Evolutionary conservation across 2,329 filamentous ascomycete genomes (phyloP).

Genomic region (Clonostachys byssicola): DNA sequence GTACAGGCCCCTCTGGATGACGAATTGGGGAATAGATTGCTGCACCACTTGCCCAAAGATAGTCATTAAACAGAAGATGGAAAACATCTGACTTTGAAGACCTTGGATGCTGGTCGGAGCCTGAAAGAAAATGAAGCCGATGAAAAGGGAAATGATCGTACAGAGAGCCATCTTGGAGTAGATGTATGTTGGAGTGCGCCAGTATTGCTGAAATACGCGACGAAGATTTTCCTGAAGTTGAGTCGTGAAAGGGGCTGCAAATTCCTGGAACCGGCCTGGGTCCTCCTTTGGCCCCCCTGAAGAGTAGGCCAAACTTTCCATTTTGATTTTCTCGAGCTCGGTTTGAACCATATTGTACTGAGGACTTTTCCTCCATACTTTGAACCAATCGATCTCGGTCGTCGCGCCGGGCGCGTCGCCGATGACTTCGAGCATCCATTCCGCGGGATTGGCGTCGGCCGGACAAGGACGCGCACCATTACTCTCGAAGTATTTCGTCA

Average conservation of each 20-base stretch:
- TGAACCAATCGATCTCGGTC: constrained; percentile 66
- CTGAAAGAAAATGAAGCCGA: constrained; percentile 76
- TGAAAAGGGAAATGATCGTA: constrained; percentile 63
- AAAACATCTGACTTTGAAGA: constrained; percentile 81
- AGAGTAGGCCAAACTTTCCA: background rate
- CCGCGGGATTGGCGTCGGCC: constrained; percentile 42
- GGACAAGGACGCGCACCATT: constrained; percentile 62
- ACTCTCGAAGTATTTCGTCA: constrained; percentile 49
- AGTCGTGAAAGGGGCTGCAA: constrained; percentile 67
- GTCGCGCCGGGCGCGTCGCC: background rate
- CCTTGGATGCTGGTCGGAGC: constrained; percentile 70
- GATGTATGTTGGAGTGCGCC: constrained; percentile 85
- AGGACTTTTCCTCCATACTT: constrained; percentile 45
- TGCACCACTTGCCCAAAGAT: constrained; percentile 77
- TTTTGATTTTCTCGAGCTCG: constrained; percentile 21
- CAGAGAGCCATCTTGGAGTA: constrained; percentile 75
- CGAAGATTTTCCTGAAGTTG: constrained; percentile 66
- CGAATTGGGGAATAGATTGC: constrained; percentile 83
- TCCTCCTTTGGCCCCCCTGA: constrained; percentile 26
- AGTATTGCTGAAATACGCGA: constrained; percentile 87
- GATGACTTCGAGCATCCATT: constrained; percentile 42
- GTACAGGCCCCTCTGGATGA: constrained; percentile 75
- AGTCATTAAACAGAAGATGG: constrained; percentile 77
- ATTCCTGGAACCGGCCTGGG: constrained; percentile 60
- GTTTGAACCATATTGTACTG: constrained; percentile 23